Conservation (phyloP, 768 basidiomycete species). For the Tulasnella calospora region DNA sequence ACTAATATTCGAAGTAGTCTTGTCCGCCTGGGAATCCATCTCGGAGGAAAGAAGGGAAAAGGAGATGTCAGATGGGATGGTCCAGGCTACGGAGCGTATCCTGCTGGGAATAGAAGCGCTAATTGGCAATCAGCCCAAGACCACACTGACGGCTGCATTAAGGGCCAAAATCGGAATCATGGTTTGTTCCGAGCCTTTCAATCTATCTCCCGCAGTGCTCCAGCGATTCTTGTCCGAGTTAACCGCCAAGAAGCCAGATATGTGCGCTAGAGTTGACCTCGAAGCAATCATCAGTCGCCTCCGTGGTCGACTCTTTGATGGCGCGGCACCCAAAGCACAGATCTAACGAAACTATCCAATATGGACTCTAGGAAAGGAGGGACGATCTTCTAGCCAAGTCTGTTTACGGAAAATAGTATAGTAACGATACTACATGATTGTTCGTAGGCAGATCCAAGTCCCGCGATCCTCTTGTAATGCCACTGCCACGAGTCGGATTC, state of each 20-base stretch:
- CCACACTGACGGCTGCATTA: not conserved
- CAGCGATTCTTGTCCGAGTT: no score
- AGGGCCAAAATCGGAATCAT: not conserved
- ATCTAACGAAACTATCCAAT: not conserved
- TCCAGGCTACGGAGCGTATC: not conserved
- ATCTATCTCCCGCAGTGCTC: not conserved
- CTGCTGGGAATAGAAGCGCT: not conserved
- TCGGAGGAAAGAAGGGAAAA: not conserved
- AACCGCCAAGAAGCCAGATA: no score
- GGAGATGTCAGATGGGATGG: not conserved
- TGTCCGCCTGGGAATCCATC: not conserved
- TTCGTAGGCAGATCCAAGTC: not conserved
- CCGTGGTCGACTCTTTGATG: no score
- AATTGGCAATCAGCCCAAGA: not conserved
- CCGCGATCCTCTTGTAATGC: not conserved
- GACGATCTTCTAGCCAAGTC: not conserved
- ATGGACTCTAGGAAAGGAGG: not conserved
- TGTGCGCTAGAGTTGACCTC: no score
- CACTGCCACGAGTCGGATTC: slow-evolving; percentile 1
- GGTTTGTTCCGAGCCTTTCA: not conserved
- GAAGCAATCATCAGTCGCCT: no score
- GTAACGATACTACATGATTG: not conserved
- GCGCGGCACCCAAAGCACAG: no score
- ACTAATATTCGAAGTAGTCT: not conserved
- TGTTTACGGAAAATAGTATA: not conserved